These are phyloP conservation scores for Colletotrichum sansevieriae DNA, from an alignment of 2,329 filamentous ascomycete genomes.

Conservation along the genomic window DNA sequence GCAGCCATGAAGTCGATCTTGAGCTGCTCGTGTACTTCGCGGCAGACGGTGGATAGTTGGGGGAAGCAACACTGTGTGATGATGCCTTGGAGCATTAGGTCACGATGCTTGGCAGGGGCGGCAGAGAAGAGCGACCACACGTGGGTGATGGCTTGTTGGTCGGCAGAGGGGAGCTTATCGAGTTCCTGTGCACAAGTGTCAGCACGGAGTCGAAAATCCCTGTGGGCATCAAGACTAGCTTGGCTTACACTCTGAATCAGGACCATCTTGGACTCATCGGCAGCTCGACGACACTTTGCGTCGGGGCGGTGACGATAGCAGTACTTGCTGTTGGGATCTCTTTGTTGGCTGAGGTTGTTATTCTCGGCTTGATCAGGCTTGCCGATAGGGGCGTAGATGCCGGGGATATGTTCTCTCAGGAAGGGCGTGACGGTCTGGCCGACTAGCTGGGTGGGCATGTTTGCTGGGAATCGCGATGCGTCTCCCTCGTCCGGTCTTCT, in stretches of 20 bases:
- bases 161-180: conserved; percentile 81
- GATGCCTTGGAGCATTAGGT: conserved; percentile 96
- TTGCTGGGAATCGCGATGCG: conserved; percentile 61
- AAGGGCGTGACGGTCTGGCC: conserved; percentile 88
- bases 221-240: conserved; percentile 3
- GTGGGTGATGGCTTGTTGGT: conserved; percentile 96
- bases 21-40: conserved; percentile 91
- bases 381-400: conserved; percentile 85
- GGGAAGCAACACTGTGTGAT: conserved; percentile 98
- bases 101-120: conserved; percentile 91
- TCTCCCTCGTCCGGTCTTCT: conserved; percentile 64
- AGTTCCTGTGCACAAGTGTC: conserved; percentile 72
- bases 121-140: conserved; percentile 99
- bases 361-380: conserved; percentile 63
- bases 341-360: conserved; percentile 36
- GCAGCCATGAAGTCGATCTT: conserved; percentile 97
- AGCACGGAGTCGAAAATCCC: conserved; percentile 43
- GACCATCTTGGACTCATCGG: conserved; percentile 96
- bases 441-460: conserved; percentile 75
- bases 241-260: conserved; percentile 84
- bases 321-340: conserved; percentile 84
- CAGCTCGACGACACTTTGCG: conserved; percentile 90
- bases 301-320: conserved; percentile 97
- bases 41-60: conserved; percentile 92
- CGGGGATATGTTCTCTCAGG: conserved; percentile 89